Evolutionary conservation across 352 stramenopile genomes (phyloP).

Genomic region (Phytopythium chamaehyphon): DNA sequence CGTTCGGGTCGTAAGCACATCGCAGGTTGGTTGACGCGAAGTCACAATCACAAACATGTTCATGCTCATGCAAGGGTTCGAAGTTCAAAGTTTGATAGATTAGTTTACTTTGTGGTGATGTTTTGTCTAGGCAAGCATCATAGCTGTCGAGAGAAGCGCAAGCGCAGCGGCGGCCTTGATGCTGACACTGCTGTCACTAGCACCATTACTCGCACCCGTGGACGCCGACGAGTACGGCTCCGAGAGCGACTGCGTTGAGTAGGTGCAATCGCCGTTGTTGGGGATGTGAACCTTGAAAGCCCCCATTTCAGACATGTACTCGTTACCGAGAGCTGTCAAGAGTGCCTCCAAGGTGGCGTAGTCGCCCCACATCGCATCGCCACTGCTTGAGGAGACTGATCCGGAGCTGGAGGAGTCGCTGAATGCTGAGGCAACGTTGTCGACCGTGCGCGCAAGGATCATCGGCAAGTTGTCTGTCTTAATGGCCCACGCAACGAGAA

Average conservation of each 20-base stretch:
- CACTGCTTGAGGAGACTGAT: background rate
- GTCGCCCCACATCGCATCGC: background rate
- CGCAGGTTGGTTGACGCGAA: no score
- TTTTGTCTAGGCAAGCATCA: no score
- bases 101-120: no score
- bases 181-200: no score
- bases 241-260: constrained; percentile 17
- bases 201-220: background rate
- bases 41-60: no score
- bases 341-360: background rate
- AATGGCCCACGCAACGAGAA: constrained; percentile 21
- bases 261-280: constrained; percentile 22
- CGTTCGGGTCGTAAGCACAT: no score
- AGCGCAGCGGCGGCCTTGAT: no score
- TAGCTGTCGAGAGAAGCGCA: no score
- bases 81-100: no score
- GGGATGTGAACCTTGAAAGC: constrained; percentile 24
- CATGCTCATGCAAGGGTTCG: no score
- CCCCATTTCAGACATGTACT: constrained; percentile 1
- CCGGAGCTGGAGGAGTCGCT: background rate
- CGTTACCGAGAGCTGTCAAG: background rate
- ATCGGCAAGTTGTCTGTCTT: constrained; percentile 18
- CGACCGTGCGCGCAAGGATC: constrained; percentile 11
- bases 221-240: constrained; percentile 12
- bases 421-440: constrained; percentile 10